These are phyloP conservation scores for Abrus precatorius DNA, from an alignment of 306 rosid species.

Conservation along the genomic window DNA sequence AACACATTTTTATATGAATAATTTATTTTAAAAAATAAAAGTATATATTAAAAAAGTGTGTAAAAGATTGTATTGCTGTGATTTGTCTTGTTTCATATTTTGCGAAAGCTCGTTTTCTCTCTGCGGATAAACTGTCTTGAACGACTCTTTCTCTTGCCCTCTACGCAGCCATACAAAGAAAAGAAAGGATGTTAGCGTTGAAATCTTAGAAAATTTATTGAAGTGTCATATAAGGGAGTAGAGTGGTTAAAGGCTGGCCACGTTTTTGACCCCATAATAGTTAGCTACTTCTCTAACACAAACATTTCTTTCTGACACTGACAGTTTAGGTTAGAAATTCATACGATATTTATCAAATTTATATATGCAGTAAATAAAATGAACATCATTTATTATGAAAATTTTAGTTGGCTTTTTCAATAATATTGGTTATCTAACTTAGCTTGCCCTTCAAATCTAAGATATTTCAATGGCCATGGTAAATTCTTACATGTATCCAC, in stretches of 20 bases:
- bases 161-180: constrained; percentile 40
- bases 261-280: not conserved
- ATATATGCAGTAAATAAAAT: not conserved
- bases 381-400: not conserved
- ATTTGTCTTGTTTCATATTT: not conserved
- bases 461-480: not conserved
- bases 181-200: constrained; percentile 23
- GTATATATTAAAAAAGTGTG: too few relatives aligned
- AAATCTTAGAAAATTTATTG: not conserved
- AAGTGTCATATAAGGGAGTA: constrained; percentile 13
- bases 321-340: not conserved
- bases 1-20: too few relatives aligned
- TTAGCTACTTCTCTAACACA: not conserved
- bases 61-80: too few relatives aligned
- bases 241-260: not conserved
- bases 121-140: constrained; percentile 59
- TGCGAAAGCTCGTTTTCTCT: constrained; percentile 46
- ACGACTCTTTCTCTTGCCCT: constrained; percentile 47
- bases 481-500: not conserved
- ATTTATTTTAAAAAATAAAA: too few relatives aligned
- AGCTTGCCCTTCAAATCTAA: not conserved
- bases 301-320: not conserved
- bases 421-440: too few relatives aligned
- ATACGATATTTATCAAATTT: not conserved
- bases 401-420: too few relatives aligned